phyloP scores from a whole-genome alignment of 176 grass and related monocot genomes.

The Cenchrus purpureus region DNA sequence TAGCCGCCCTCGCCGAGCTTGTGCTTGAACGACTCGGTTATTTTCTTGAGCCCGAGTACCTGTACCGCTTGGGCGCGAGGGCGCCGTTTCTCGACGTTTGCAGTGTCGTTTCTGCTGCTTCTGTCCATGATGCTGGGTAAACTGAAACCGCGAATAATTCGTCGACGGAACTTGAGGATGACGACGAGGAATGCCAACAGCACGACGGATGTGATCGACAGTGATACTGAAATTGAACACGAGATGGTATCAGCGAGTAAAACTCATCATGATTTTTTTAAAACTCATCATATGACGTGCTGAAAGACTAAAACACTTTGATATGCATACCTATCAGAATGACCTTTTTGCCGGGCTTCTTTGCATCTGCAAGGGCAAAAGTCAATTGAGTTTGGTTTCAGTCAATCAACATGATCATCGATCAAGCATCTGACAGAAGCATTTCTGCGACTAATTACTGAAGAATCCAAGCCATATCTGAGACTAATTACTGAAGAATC shows the following conservation, averaged over 20 bases:
- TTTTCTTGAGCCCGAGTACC: slow-evolving; percentile 52
- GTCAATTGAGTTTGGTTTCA: background rate
- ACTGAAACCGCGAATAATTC: background rate
- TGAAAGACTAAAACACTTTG: background rate
- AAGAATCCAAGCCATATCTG: background rate
- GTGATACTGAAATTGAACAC: slow-evolving; percentile 35
- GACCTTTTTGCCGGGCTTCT: slow-evolving; percentile 30
- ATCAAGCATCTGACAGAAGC: background rate
- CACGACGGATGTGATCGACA: background rate
- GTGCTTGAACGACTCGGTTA: slow-evolving; percentile 55
- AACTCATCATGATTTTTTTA: too few species aligned
- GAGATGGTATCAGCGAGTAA: background rate
- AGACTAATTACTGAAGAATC: background rate
- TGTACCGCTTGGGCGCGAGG: slow-evolving; percentile 46
- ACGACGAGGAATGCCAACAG: background rate
- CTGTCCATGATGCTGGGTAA: slow-evolving; percentile 1
- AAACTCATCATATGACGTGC: background rate
- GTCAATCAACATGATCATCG: background rate
- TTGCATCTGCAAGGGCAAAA: slow-evolving; percentile 34
- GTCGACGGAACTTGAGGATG: slow-evolving; percentile 30
- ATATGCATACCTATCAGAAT: slow-evolving; percentile 47
- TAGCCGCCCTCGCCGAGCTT: slow-evolving; percentile 69
- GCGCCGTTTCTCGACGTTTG: slow-evolving; percentile 50
- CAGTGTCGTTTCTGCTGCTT: background rate
- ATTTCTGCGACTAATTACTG: background rate